Evolutionary conservation across 345 rosid species (phyloP), one percentile per base, ranked within the genome.

Genomic region (Eucalyptus marginata): DNA sequence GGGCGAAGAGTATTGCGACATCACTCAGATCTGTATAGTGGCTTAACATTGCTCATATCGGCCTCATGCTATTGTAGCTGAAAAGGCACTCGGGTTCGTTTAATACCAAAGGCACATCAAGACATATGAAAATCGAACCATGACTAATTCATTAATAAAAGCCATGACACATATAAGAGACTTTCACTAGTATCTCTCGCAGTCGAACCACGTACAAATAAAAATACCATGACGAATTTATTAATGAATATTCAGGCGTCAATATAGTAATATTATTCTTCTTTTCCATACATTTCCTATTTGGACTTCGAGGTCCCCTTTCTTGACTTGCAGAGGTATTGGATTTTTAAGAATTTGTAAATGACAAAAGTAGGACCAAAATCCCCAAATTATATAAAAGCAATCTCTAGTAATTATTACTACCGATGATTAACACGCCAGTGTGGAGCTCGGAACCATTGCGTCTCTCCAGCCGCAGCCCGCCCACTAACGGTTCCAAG

Each of bases 1-100:
- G 87, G 99, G 99, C 68, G 99, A 98, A 90, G 99, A 97, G 50
- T 98, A 96, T 90, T 98, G 98, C 89, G 99, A 96, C 90, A 94
- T 98, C 49, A 95, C 95, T 91, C 97, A 96, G 99, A 97, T 96
- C 83, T 89, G 79, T 36, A 11, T 52, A 49, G 25, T 13, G 68
- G n/a, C 68, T 27, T 62, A 29, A 27, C 33, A 62, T 62, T 62
- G 68, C 68, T 62, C 15, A n/a, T 62, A 14, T 62, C 31, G 33
- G 31, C 16, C 15, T 62, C n/a, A 29, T 62, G 68, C 68, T 58
- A 12, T 27, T 29, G 68, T 62, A 27, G 17, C 29, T 27, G 31
- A 62, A 27, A 62, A 58, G 5, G 13, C 64, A 58, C 64, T 24
- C 3, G 13, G 12, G n/a, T 10, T 58, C 4, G 29, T 58, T 58